Base-by-base conservation (phyloP, 2,329 filamentous ascomycete genomes). In the Sclerotinia minor region DNA sequence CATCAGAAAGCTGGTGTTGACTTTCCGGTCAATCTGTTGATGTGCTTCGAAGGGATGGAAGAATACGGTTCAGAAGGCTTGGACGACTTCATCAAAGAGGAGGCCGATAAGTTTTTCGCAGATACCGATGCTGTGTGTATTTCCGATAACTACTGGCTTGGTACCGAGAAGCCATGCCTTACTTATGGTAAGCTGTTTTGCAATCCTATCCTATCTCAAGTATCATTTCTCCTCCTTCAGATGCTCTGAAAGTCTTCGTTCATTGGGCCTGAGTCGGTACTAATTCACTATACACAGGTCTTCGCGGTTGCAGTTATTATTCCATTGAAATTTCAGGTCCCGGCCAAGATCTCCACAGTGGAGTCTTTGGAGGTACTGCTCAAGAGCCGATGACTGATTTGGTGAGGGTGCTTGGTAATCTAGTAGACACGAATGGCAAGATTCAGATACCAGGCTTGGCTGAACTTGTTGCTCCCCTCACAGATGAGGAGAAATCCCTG, bases 31-130 rank as follows among this genome's bases (percentile, higher is more conserved):
- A 99, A 99, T 82, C 85, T 99, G 73, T 87, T 99, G 72, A 98
- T 97, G 92, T 99, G 95, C 84, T 98, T 99, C 75, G 95, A 99
- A 84, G 95, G 95, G 60, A 99, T 99, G 95, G 95, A 99, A 82
- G 95, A 99, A 83, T 97, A 96, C 79, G 95, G 95, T 63, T 97
- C 94, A 0, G 94, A 98, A 79, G 95, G 95, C 49, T 85, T 99
- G 67, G 95, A 99, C 77, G 94, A 97, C 74, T 91, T 98, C 73
- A 97, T 99, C 80, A 85, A 91, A 73, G 89, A 87, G 58, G 95
- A 99, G 82, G 93, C 91, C 73, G 92, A 96, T 82, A 91, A 92
- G 75, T 98, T 89, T 84, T 99, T 99, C 83, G 92, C 92, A 76
- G 94, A 97, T 75, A 89, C 93, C 47, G 95, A 99, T 73, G 95